phyloP scores from a whole-genome alignment of 768 basidiomycete genomes.

The Russula brevipes region DNA sequence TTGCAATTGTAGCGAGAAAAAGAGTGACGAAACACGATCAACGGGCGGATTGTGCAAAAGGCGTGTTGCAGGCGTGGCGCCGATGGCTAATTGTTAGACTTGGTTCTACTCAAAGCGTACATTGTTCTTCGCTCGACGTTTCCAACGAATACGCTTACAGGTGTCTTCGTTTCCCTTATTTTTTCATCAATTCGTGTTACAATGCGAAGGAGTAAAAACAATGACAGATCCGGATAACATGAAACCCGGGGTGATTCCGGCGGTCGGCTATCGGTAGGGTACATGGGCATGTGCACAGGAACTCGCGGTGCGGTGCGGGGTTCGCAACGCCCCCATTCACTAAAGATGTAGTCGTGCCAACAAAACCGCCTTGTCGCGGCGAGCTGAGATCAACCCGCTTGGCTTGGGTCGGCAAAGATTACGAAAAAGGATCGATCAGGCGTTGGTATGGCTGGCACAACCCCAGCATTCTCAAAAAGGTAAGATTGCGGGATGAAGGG shows the following conservation, averaged over 20 bases:
- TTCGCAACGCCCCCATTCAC: neutral
- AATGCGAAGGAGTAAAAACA: neutral
- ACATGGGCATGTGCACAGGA: neutral
- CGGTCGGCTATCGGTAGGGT: neutral
- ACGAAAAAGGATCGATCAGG: slow-evolving; percentile 6
- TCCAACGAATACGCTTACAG: slow-evolving; percentile 2
- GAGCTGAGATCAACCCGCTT: neutral
- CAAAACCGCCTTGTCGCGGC: neutral
- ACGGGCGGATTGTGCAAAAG: neutral
- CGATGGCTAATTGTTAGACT: slow-evolving; percentile 7
- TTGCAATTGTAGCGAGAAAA: neutral
- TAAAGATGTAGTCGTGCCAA: neutral
- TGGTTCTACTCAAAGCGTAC: slow-evolving; percentile 10
- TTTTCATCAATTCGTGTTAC: neutral
- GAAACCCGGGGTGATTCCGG: neutral
- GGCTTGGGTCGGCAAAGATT: neutral
- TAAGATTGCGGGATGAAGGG: neutral
- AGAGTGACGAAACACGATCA: neutral
- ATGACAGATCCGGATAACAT: neutral
- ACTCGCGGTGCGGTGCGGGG: neutral
- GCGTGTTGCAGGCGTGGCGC: slow-evolving; percentile 12
- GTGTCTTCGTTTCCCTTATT: slow-evolving; percentile 7
- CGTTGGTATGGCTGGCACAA: slow-evolving; percentile 3
- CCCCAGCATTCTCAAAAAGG: neutral
- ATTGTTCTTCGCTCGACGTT: slow-evolving; percentile 11